A percentile compares a stretch with the other conserved stretches of the same genome.
Conservation (phyloP, 768 basidiomycete genomes). For the Leccinum broughii region DNA sequence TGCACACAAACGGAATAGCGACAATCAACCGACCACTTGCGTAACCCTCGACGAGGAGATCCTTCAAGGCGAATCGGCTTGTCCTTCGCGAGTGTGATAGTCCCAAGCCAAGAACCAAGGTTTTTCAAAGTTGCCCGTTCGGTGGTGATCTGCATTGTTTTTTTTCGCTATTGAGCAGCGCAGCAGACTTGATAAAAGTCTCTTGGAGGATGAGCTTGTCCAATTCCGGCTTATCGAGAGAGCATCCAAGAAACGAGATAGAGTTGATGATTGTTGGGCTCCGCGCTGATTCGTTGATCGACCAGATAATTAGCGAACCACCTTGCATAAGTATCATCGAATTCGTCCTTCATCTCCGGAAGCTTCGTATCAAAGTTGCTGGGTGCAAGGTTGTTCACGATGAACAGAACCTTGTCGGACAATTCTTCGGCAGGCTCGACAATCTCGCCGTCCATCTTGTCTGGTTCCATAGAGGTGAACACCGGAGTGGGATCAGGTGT, state of each 20-base stretch:
- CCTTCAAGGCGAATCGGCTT: slow-evolving; percentile 94
- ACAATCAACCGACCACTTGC: slow-evolving; percentile 89
- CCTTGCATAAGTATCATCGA: slow-evolving; percentile 78
- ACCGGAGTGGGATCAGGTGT: slow-evolving; percentile 49
- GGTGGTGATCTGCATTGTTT: slow-evolving; percentile 78
- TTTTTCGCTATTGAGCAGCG: slow-evolving; percentile 88
- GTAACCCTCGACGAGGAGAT: slow-evolving; percentile 94
- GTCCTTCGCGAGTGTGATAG: slow-evolving; percentile 89
- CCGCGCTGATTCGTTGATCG: slow-evolving; percentile 91
- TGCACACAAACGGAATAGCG: slow-evolving; percentile 98
- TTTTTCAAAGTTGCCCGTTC: slow-evolving; percentile 92
- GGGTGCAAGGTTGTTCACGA: slow-evolving; percentile 96
- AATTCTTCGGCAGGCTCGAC: slow-evolving; percentile 79
- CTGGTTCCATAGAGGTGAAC: slow-evolving; percentile 80
- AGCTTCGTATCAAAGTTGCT: slow-evolving; percentile 90
- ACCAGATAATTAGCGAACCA: slow-evolving; percentile 99
- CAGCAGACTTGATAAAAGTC: slow-evolving; percentile 84
- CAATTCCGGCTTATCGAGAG: slow-evolving; percentile 69
- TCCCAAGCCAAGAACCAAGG: slow-evolving; percentile 92
- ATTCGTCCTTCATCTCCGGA: slow-evolving; percentile 80
- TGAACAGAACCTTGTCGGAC: slow-evolving; percentile 94
- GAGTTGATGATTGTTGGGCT: slow-evolving; percentile 95
- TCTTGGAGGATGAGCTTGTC: slow-evolving; percentile 87
- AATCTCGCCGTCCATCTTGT: slow-evolving; percentile 59
- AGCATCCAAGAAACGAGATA: slow-evolving; percentile 94